Conservation (phyloP, 1,139 yeast genomes). For the Suhomyces taliae region DNA sequence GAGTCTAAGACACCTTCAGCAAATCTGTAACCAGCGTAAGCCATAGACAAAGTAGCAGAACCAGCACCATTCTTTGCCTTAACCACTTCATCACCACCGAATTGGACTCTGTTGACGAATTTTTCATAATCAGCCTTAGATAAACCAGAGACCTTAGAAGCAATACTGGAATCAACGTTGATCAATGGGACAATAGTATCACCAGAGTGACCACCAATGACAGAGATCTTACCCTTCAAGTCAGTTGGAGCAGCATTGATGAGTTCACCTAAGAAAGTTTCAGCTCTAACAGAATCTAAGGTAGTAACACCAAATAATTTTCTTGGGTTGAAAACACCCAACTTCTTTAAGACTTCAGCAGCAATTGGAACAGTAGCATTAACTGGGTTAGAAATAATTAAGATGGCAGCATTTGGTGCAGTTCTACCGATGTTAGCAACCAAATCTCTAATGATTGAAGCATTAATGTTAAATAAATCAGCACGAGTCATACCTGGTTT, state of each 20-base stretch:
- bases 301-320: slow-evolving; percentile 75
- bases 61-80: slow-evolving; percentile 77
- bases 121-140: slow-evolving; percentile 36
- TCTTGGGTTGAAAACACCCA: slow-evolving; percentile 62
- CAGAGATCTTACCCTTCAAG: slow-evolving; percentile 53
- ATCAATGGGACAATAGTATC: slow-evolving; percentile 68
- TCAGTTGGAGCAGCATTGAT: slow-evolving; percentile 34
- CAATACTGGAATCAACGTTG: slow-evolving; percentile 27
- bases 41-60: slow-evolving; percentile 78
- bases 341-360: slow-evolving; percentile 62
- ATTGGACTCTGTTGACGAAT: slow-evolving; percentile 64
- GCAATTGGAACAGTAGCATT: slow-evolving; percentile 77
- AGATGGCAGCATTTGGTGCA: slow-evolving; percentile 62
- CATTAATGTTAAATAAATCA: slow-evolving; percentile 72
- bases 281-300: slow-evolving; percentile 68
- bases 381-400: slow-evolving; percentile 74
- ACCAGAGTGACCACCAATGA: slow-evolving; percentile 78
- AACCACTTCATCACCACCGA: slow-evolving; percentile 80
- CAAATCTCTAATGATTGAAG: slow-evolving; percentile 62
- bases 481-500: slow-evolving; percentile 82
- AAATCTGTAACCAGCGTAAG: slow-evolving; percentile 71
- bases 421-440: slow-evolving; percentile 57
- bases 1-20: slow-evolving; percentile 53
- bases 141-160: slow-evolving; percentile 30
- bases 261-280: slow-evolving; percentile 56